Percentiles rank a stretch among this genome's conserved stretches.
Conservation (phyloP, 1,284 basidiomycete genomes). For the Lentinula novae-zelandiae region DNA sequence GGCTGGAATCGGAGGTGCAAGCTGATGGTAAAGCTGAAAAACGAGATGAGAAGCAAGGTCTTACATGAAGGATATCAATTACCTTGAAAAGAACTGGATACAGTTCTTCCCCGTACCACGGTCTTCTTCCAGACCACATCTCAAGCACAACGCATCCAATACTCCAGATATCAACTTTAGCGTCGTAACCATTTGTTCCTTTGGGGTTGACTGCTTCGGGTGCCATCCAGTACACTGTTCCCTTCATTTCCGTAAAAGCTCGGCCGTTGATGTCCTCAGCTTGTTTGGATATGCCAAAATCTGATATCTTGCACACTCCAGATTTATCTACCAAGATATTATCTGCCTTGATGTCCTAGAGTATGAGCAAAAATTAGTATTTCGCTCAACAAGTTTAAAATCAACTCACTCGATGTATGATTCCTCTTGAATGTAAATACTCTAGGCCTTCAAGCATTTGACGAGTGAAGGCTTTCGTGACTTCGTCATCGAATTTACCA, state of each 20-base stretch:
- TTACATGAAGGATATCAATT: neutral
- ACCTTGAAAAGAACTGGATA: constrained; percentile 38
- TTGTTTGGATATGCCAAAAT: constrained; percentile 73
- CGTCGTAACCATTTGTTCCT: constrained; percentile 48
- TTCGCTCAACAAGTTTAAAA: neutral
- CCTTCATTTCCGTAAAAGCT: constrained; percentile 58
- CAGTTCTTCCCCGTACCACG: constrained; percentile 49
- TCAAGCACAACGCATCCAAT: constrained; percentile 77
- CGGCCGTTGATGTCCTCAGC: constrained; percentile 55
- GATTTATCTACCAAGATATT: constrained; percentile 74
- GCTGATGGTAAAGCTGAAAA: constrained; percentile 61
- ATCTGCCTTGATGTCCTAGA: constrained; percentile 72
- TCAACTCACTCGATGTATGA: constrained; percentile 62
- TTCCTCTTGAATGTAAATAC: constrained; percentile 68
- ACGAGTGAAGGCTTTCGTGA: constrained; percentile 66
- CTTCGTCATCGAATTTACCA: constrained; percentile 63
- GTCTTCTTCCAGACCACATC: constrained; percentile 74
- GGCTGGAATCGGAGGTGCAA: constrained; percentile 80
- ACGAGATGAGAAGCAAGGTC: neutral
- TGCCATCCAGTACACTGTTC: constrained; percentile 81
- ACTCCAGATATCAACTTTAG: constrained; percentile 78
- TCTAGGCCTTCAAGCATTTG: constrained; percentile 76
- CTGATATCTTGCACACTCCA: constrained; percentile 77
- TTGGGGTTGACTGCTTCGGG: constrained; percentile 55
- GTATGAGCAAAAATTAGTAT: neutral